A percentile compares a stretch with the other conserved stretches of the same genome.
Conservation (phyloP, 371 early-diverging fungal species). For the Mucor saturninus region DNA sequence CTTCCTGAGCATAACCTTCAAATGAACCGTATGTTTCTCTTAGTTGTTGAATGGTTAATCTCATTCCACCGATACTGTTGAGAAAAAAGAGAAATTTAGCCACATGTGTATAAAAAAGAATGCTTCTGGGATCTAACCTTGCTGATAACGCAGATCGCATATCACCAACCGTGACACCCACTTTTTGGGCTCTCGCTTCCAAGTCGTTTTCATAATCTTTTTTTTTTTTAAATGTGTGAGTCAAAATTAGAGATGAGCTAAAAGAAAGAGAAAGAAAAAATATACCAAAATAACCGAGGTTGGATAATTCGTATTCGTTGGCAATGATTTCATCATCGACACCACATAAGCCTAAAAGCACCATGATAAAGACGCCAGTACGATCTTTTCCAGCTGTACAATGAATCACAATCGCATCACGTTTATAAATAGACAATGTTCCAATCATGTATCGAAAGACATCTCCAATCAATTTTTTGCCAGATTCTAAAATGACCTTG, state of each 20-base stretch:
- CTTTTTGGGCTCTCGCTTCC: conserved; percentile 13
- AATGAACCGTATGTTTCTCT: conserved; percentile 38
- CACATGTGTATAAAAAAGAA: background rate
- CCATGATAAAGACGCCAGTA: conserved; percentile 77
- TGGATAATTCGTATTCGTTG: conserved; percentile 68
- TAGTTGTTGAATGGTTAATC: conserved; percentile 24
- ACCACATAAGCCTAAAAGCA: conserved; percentile 69
- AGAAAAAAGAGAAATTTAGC: background rate
- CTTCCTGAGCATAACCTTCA: conserved; percentile 34
- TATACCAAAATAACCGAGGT: conserved; percentile 40
- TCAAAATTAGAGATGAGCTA: background rate
- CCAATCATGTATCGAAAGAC: conserved; percentile 27
- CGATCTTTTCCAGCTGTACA: conserved; percentile 89
- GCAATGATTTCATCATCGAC: conserved; percentile 76
- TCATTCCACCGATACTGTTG: conserved; percentile 35
- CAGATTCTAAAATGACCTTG: conserved; percentile 26
- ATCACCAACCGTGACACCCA: conserved; percentile 33
- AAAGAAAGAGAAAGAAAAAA: background rate
- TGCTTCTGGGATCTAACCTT: conserved; percentile 22
- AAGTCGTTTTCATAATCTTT: conserved; percentile 23
- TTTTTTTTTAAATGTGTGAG: background rate
- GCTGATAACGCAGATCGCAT: conserved; percentile 46
- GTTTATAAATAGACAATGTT: conserved; percentile 12
- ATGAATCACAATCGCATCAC: conserved; percentile 68
- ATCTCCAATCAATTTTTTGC: conserved; percentile 25